phyloP scores from a whole-genome alignment of 208 protist species.

The Leptomonas seymouri region DNA sequence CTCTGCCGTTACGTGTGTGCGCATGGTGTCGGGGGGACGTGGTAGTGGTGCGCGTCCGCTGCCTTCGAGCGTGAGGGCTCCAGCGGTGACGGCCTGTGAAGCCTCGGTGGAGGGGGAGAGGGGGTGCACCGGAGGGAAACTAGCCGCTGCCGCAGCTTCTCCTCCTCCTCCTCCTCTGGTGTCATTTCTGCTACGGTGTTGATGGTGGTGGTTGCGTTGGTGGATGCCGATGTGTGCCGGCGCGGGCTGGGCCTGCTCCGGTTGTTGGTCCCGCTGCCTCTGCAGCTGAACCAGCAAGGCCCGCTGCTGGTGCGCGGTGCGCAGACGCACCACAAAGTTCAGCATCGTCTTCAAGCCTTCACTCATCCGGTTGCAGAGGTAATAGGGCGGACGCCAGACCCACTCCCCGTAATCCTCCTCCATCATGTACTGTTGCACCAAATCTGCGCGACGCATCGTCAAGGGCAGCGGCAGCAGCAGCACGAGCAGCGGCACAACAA shows the following conservation, averaged over 20 bases:
- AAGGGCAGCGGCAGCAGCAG: slow-evolving; percentile 59
- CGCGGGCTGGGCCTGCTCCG: slow-evolving; percentile 3
- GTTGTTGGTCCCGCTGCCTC: slow-evolving; percentile 30
- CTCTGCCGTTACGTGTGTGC: background rate
- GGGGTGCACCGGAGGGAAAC: background rate
- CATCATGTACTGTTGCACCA: slow-evolving; percentile 49
- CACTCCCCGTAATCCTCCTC: slow-evolving; percentile 59
- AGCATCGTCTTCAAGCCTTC: slow-evolving; percentile 11
- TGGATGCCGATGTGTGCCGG: background rate
- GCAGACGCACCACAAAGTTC: slow-evolving; percentile 14
- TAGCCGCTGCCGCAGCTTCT: too few species aligned
- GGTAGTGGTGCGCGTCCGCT: too few species aligned
- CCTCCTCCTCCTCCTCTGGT: background rate
- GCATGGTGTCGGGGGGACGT: background rate
- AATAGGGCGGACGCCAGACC: slow-evolving; percentile 53
- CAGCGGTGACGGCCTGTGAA: background rate
- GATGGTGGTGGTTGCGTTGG: too few species aligned
- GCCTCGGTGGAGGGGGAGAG: background rate
- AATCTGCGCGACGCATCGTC: slow-evolving; percentile 42
- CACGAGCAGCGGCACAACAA: slow-evolving; percentile 56
- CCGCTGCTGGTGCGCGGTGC: slow-evolving; percentile 25
- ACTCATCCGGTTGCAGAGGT: slow-evolving; percentile 36
- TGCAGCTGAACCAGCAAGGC: slow-evolving; percentile 19
- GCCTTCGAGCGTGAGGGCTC: too few species aligned
- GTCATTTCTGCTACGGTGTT: background rate